Conservation (phyloP, 163 green algal species). For the Chlamydomonas reinhardtii region DNA sequence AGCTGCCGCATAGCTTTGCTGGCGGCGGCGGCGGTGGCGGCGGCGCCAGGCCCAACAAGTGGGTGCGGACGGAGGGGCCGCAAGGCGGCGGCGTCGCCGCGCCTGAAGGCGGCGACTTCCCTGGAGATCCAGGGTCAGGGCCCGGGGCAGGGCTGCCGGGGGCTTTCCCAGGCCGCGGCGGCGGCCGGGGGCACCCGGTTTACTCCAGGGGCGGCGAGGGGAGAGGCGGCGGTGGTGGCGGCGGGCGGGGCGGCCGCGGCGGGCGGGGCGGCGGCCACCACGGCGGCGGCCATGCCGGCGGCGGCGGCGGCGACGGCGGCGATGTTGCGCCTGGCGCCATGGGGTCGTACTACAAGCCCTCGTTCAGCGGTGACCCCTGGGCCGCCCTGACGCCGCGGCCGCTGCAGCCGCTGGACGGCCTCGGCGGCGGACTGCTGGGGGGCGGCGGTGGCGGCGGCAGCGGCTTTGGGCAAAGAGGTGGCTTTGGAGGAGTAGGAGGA, state of each 20-base stretch:
- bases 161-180: not conserved
- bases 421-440: too few relatives aligned
- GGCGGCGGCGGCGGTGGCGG: too few relatives aligned
- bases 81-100: not conserved
- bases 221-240: not conserved
- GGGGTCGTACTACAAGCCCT: slow-evolving; percentile 33
- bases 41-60: slow-evolving; percentile 44
- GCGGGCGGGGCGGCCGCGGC: not conserved
- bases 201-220: not conserved
- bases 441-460: not conserved
- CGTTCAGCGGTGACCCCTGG: slow-evolving; percentile 35
- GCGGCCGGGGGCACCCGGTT: not conserved
- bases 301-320: not conserved
- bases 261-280: not conserved
- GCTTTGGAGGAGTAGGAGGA: too few relatives aligned
- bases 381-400: not conserved
- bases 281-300: not conserved
- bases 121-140: not conserved
- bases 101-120: not conserved
- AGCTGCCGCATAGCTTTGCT: too few relatives aligned
- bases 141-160: not conserved
- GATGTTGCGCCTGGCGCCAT: not conserved
- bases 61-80: slow-evolving; percentile 12
- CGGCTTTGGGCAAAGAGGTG: too few relatives aligned
- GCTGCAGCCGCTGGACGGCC: not conserved